Percentiles rank a stretch among this genome's conserved stretches.
Conservation (phyloP, 2,329 filamentous ascomycete species). For the Ilyonectria destructans region DNA sequence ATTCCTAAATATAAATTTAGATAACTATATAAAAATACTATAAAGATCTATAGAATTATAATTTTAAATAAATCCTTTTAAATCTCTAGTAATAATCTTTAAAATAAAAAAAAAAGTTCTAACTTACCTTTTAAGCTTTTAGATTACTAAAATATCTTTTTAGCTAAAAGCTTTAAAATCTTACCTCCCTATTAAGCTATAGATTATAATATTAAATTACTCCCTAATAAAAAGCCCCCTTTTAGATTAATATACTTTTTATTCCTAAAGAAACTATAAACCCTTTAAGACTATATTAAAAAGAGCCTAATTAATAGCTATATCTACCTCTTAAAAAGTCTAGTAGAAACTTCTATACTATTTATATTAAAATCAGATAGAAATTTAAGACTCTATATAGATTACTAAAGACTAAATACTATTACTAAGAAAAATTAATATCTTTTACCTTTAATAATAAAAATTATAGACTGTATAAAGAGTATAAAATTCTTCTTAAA, state of each 20-base stretch:
- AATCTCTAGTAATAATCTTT: background rate
- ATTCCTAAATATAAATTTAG: too few relatives aligned
- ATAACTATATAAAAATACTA: too few relatives aligned
- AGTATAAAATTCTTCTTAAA: background rate
- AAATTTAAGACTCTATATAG: background rate
- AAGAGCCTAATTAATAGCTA: background rate
- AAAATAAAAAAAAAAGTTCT: too few relatives aligned
- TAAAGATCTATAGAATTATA: background rate
- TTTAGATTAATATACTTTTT: background rate
- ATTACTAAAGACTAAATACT: background rate
- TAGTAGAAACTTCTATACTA: too few relatives aligned
- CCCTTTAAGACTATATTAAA: background rate
- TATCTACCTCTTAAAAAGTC: background rate
- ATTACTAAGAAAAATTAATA: background rate
- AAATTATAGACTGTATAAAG: background rate
- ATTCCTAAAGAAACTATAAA: background rate
- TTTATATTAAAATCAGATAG: too few relatives aligned
- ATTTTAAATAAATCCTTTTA: too few relatives aligned
- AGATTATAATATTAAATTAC: too few relatives aligned
- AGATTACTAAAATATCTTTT: too few relatives aligned
- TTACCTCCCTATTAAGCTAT: too few relatives aligned
- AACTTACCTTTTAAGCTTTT: too few relatives aligned
- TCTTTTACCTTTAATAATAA: background rate
- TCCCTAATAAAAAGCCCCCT: background rate
- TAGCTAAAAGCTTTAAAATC: too few relatives aligned